These are phyloP conservation scores for Pterulicium gracile DNA, from an alignment of 1,284 basidiomycete species.

Conservation along the genomic window DNA sequence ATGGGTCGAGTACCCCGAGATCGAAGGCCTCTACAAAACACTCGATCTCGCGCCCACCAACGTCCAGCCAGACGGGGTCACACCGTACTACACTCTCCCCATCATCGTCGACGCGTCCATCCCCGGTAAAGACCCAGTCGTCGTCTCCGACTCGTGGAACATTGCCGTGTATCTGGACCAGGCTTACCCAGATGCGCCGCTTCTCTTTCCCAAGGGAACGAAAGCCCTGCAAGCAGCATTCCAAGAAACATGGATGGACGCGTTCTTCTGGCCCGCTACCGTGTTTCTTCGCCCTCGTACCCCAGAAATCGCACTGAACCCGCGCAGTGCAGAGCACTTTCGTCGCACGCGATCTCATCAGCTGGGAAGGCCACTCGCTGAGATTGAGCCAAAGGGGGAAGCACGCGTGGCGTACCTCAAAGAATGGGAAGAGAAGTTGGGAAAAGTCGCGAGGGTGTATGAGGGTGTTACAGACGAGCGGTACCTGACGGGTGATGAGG, in stretches of 20 bases:
- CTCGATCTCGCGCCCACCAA: neutral
- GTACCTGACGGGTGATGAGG: neutral
- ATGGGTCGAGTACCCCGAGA: constrained; percentile 3
- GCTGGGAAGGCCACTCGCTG: neutral
- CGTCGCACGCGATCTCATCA: neutral
- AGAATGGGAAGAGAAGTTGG: neutral
- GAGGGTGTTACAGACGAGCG: neutral
- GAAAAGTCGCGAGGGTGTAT: neutral
- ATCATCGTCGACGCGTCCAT: neutral
- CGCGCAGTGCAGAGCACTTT: neutral
- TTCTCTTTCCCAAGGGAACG: neutral
- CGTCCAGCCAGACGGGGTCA: neutral
- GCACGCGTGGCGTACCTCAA: neutral
- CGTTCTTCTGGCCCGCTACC: neutral
- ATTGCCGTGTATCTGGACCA: constrained; percentile 2
- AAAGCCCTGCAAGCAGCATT: neutral
- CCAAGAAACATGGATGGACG: neutral
- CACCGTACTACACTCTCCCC: neutral
- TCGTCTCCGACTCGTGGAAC: constrained; percentile 1
- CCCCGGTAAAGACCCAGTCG: too few species aligned
- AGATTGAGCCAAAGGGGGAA: neutral
- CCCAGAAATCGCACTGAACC: neutral
- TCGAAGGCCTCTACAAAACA: constrained; percentile 1
- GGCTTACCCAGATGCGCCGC: neutral
- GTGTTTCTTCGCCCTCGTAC: neutral